A percentile compares a stretch with the other conserved stretches of the same genome.
Evolutionary conservation across 2,329 filamentous ascomycete genomes (phyloP).

Genomic region (Aspergillus aculeatinus): DNA sequence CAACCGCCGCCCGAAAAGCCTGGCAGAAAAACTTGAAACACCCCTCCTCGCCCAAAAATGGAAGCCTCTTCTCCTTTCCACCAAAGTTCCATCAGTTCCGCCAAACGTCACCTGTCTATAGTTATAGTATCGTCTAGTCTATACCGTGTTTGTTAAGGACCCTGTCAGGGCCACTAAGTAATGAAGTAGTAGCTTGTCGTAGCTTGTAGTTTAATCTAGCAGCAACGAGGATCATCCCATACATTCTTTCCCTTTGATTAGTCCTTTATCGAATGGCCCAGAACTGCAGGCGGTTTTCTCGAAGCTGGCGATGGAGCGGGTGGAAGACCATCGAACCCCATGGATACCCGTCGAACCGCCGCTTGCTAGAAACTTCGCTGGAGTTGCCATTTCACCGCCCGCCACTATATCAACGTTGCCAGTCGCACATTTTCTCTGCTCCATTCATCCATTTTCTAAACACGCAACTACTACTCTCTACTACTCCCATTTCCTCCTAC

Average conservation of each 20-base stretch:
- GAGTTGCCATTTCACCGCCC: conserved; percentile 39
- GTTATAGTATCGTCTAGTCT: no score
- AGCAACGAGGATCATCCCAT: neutral
- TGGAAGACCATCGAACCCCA: conserved; percentile 35
- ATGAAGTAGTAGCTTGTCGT: neutral
- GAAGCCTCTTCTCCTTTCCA: no score
- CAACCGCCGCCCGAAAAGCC: conserved; percentile 4
- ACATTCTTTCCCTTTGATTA: neutral
- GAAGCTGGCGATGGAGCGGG: conserved; percentile 1
- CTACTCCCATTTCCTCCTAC: conserved; percentile 3
- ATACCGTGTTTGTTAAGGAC: no score
- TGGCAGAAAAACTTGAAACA: neutral
- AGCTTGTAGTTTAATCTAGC: neutral
- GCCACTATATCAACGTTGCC: conserved; percentile 41
- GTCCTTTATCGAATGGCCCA: conserved; percentile 12
- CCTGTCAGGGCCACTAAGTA: neutral
- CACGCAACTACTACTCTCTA: neutral
- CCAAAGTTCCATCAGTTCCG: no score
- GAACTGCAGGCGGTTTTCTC: conserved; percentile 8
- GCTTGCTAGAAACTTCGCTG: conserved; percentile 44
- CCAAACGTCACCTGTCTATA: no score
- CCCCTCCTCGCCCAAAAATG: no score
- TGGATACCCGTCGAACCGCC: conserved; percentile 39
- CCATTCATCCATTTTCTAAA: conserved; percentile 1
- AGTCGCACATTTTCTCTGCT: conserved; percentile 25